These are phyloP conservation scores for Keithomyces neogunnii DNA, from an alignment of 2,329 filamentous ascomycete genomes.

Conservation along the genomic window DNA sequence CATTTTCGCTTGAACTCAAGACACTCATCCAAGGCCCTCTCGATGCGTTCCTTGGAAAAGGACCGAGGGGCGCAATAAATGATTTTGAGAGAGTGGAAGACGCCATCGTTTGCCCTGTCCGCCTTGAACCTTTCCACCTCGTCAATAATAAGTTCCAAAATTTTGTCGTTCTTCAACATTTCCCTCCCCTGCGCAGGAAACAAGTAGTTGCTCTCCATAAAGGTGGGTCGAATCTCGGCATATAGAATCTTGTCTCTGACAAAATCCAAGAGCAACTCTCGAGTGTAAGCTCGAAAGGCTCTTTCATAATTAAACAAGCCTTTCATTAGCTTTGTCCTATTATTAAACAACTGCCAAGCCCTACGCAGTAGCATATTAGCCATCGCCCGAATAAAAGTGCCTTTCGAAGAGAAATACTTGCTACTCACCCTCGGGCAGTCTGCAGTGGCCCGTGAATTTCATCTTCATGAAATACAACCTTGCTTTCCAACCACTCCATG, in stretches of 20 bases:
- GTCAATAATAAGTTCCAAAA: slow-evolving; percentile 52
- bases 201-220: slow-evolving; percentile 55
- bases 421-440: slow-evolving; percentile 43
- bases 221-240: slow-evolving; percentile 62
- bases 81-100: slow-evolving; percentile 58
- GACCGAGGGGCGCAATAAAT: slow-evolving; percentile 64
- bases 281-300: slow-evolving; percentile 54
- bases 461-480: slow-evolving; percentile 52
- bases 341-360: slow-evolving; percentile 57
- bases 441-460: slow-evolving; percentile 48
- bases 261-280: slow-evolving; percentile 51
- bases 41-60: slow-evolving; percentile 40
- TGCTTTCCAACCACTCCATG: slow-evolving; percentile 49
- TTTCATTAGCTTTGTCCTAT: slow-evolving; percentile 63
- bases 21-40: slow-evolving; percentile 50
- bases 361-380: slow-evolving; percentile 18
- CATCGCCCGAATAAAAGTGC: neutral
- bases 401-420: neutral
- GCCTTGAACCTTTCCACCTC: slow-evolving; percentile 41
- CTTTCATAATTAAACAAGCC: slow-evolving; percentile 60
- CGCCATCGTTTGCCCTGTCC: slow-evolving; percentile 15
- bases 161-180: slow-evolving; percentile 43
- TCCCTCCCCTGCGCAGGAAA: slow-evolving; percentile 47
- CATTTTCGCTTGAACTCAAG: slow-evolving; percentile 49
- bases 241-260: slow-evolving; percentile 60